A percentile compares a stretch with the other conserved stretches of the same genome.
phyloP scores from a whole-genome alignment of 2,329 filamentous ascomycete species.

The Apiospora aurea region DNA sequence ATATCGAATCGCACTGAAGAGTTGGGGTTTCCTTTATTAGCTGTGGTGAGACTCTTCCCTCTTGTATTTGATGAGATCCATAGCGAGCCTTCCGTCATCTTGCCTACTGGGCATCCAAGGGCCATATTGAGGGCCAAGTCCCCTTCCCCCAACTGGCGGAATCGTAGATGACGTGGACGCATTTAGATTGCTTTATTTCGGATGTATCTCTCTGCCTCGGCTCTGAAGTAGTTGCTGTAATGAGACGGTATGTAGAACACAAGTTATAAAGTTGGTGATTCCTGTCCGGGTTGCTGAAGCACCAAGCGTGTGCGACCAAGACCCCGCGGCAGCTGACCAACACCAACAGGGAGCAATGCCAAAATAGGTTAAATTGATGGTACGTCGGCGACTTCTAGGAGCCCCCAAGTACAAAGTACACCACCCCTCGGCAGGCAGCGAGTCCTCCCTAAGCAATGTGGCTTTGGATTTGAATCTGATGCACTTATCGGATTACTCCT shows the following conservation, averaged over 20 bases:
- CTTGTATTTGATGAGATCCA: not conserved
- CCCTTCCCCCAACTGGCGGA: not conserved
- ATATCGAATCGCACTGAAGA: not conserved
- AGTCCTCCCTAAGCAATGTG: not conserved
- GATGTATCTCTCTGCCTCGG: not conserved
- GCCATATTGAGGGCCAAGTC: not conserved
- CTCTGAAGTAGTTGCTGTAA: too few relatives aligned
- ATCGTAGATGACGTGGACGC: not conserved
- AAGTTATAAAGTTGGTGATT: too few relatives aligned
- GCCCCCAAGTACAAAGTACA: too few relatives aligned
- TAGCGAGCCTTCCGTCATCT: not conserved
- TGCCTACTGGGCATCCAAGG: not conserved
- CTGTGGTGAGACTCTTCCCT: not conserved
- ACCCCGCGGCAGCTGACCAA: too few relatives aligned
- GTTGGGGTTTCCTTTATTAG: not conserved
- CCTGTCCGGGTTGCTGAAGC: too few relatives aligned
- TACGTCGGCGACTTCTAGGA: not conserved
- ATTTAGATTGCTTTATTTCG: not conserved
- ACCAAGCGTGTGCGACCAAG: not conserved
- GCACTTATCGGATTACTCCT: not conserved
- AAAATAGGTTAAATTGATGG: too few relatives aligned
- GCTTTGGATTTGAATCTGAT: too few relatives aligned
- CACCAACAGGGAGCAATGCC: too few relatives aligned
- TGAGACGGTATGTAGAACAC: too few relatives aligned
- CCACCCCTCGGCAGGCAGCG: not conserved